phyloP scores from a whole-genome alignment of 2,329 filamentous ascomycete genomes.

The Dothistroma septosporum region DNA sequence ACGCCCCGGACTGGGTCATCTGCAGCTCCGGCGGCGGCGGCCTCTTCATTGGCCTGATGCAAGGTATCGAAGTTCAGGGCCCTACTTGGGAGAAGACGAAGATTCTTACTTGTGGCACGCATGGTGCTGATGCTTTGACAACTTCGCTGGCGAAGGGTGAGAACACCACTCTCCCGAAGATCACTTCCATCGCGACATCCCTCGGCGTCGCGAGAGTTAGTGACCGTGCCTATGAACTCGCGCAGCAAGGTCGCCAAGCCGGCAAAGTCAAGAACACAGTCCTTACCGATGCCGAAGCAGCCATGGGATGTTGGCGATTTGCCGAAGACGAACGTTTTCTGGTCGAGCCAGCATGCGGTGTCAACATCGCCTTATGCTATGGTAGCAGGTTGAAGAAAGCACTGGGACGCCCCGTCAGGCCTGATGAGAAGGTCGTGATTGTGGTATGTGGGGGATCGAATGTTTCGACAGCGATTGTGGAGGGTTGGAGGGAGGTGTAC shows the following conservation, averaged over 20 bases:
- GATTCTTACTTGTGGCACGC: slow-evolving; percentile 73
- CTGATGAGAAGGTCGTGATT: slow-evolving; percentile 70
- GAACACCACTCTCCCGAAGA: slow-evolving; percentile 58
- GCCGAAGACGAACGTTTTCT: slow-evolving; percentile 78
- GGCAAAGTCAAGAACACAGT: slow-evolving; percentile 58
- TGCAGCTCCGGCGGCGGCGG: slow-evolving; percentile 80
- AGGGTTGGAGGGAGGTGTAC: slow-evolving; percentile 46
- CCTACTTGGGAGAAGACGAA: slow-evolving; percentile 35
- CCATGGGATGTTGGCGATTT: slow-evolving; percentile 69
- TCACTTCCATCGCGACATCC: slow-evolving; percentile 71
- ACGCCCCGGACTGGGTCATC: slow-evolving; percentile 64
- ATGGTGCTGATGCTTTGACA: slow-evolving; percentile 66
- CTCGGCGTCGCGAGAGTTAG: slow-evolving; percentile 69
- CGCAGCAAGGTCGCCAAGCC: slow-evolving; percentile 34
- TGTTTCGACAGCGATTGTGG: slow-evolving; percentile 50
- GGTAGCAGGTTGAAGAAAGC: slow-evolving; percentile 57
- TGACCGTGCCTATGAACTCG: slow-evolving; percentile 63
- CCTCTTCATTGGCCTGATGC: slow-evolving; percentile 69
- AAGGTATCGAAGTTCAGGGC: slow-evolving; percentile 58
- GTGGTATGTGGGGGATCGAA: slow-evolving; percentile 71
- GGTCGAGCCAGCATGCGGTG: slow-evolving; percentile 82
- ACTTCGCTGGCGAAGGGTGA: slow-evolving; percentile 54
- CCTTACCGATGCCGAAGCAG: slow-evolving; percentile 72
- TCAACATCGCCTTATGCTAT: slow-evolving; percentile 69
- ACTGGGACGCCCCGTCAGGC: slow-evolving; percentile 57